phyloP scores from a whole-genome alignment of 352 stramenopile species.

The Globisporangium carolinianum region DNA sequence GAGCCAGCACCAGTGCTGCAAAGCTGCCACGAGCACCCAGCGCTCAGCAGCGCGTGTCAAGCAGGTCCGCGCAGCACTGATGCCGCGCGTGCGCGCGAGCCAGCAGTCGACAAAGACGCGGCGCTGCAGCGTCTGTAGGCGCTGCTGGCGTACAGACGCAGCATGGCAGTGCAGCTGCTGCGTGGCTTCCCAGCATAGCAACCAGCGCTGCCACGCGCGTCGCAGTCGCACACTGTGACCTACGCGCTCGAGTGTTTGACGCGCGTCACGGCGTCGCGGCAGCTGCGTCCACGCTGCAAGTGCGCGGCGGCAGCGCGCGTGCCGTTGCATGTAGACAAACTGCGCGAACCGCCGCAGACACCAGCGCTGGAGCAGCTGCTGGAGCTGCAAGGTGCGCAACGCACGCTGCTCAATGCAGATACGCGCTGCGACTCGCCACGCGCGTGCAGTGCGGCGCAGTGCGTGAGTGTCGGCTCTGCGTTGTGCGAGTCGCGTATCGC shows the following conservation, averaged over 20 bases:
- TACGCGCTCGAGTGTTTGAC: not conserved
- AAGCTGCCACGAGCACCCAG: not conserved
- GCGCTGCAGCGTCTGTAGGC: not conserved
- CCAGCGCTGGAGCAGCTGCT: not conserved
- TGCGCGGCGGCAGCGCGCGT: not conserved
- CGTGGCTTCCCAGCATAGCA: too few relatives aligned
- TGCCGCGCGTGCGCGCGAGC: not conserved
- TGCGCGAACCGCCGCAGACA: not conserved
- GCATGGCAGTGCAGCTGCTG: not conserved
- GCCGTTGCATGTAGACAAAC: not conserved
- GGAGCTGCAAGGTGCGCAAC: not conserved
- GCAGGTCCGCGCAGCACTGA: not conserved
- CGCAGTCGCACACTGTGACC: not conserved
- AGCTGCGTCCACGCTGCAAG: not conserved
- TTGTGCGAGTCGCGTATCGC: not conserved
- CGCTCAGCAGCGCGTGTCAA: not conserved
- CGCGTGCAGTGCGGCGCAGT: not conserved
- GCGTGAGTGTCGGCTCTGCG: not conserved
- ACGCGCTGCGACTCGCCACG: not conserved
- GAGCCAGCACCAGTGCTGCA: not conserved
- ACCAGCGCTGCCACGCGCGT: constrained; percentile 1
- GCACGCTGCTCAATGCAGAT: not conserved
- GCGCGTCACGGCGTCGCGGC: not conserved
- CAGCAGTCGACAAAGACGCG: constrained; percentile 1
- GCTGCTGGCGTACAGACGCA: not conserved